Evolutionary conservation across 73 alveolate genomes (phyloP), one percentile per base, ranked within the genome.

Genomic region (Tetrahymena malaccensis): DNA sequence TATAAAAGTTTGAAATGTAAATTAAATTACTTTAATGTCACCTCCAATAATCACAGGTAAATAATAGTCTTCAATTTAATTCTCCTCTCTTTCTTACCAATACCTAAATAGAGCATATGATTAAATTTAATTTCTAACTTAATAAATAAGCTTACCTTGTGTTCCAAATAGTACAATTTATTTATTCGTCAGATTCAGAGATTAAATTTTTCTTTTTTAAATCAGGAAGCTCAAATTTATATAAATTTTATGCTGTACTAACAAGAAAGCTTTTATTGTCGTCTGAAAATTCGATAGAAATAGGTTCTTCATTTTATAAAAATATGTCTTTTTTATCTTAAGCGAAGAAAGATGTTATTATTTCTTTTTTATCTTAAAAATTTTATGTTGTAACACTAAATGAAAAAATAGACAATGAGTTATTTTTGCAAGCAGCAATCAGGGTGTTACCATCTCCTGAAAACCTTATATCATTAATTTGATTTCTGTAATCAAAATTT

Each of bases 151-250:
- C 93, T 85, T 95, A 95, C 38, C 95, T 37, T 89, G 94, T 89
- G 5, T 85, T 94, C 97, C 97, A 95, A 27, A 94, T 95, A 3
- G 97, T 95, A 19, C 95, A 95, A 95, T 95, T 95, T 37, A 95
- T 55, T 55, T 95, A 85, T 93, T 95, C 97, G 85, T 95, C 94
- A 70, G 89, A 70, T 55, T 95, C 97, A 55, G 83, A 93, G 31
- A 93, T 56, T n/a, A 95, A 57, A 31, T 89, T 89, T 38, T 95
- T 95, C 33, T 94, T 85, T 95, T 95, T 95, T 70, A 95, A 50
- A 40, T 95, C 97, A 44, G 97, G 97, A 19, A 95, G 94, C 94
- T 95, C 97, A 34, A 95, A 85, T 34, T 95, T 95, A 22, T 95
- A 95, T 50, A 85, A 43, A 89, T 95, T 95, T 35, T 89, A 43